Conservation (phyloP, 2,329 filamentous ascomycete species). For the Metarhizium robertsii region DNA sequence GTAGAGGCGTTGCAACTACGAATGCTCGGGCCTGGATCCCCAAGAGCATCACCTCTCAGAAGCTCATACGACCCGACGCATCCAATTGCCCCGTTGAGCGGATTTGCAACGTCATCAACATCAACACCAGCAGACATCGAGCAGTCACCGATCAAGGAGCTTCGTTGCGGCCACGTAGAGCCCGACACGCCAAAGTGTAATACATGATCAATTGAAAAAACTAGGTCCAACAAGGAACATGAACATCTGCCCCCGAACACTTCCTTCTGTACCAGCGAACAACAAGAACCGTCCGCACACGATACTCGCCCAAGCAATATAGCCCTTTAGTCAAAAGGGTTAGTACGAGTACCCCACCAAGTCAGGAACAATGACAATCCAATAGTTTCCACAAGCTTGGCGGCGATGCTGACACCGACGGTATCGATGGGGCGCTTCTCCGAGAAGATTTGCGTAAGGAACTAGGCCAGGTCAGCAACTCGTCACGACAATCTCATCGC, state of each 20-base stretch:
- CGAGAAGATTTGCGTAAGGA: constrained; percentile 75
- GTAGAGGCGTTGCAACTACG: too few species aligned
- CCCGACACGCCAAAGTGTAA: too few species aligned
- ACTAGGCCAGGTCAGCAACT: constrained; percentile 36
- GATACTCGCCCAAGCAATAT: background rate
- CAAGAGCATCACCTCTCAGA: too few species aligned
- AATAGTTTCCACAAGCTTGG: constrained; percentile 86
- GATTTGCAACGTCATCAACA: too few species aligned
- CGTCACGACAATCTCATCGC: background rate
- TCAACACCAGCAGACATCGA: too few species aligned
- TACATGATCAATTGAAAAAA: too few species aligned
- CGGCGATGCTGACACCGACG: constrained; percentile 73
- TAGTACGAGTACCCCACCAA: constrained; percentile 95
- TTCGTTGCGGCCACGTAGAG: too few species aligned
- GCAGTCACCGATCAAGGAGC: too few species aligned
- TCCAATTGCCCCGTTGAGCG: too few species aligned
- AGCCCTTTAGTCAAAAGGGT: constrained; percentile 65
- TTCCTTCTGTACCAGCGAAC: background rate
- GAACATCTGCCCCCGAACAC: background rate
- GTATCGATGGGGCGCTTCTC: constrained; percentile 91
- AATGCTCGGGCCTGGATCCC: too few species aligned
- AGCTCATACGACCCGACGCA: too few species aligned
- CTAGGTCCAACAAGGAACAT: background rate
- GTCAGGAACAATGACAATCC: constrained; percentile 87
- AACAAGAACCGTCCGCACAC: background rate